Evolutionary conservation across 371 early-diverging fungal species (phyloP).

Genomic region (Mortierella sp.): DNA sequence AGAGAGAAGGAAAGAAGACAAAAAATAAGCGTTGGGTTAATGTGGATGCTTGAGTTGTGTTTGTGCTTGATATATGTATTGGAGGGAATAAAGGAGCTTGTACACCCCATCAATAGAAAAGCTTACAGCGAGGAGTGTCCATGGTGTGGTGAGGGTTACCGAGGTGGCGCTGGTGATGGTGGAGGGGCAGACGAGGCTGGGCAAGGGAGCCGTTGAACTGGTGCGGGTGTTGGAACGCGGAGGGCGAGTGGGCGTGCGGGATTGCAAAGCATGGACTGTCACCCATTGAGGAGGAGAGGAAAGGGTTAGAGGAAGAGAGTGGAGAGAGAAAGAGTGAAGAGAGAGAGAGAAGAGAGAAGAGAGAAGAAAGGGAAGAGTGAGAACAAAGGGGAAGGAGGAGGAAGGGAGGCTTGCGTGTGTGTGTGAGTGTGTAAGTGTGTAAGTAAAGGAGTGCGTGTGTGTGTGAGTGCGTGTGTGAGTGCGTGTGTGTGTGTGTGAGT

Average conservation of each 20-base stretch:
- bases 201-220: slow-evolving; percentile 48
- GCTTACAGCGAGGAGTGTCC: slow-evolving; percentile 55
- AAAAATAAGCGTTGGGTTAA: slow-evolving; percentile 11
- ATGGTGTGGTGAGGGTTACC: slow-evolving; percentile 10
- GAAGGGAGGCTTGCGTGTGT: slow-evolving; percentile 4
- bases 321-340: slow-evolving; percentile 7
- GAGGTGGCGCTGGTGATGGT: slow-evolving; percentile 26
- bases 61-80: not conserved
- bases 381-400: too few relatives aligned
- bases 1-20: not conserved
- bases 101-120: not conserved
- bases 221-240: slow-evolving; percentile 55
- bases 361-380: not conserved
- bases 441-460: not conserved
- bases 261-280: slow-evolving; percentile 58
- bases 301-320: not conserved
- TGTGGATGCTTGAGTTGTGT: not conserved
- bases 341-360: not conserved
- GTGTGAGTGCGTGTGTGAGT: not conserved
- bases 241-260: slow-evolving; percentile 52
- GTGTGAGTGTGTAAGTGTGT: not conserved
- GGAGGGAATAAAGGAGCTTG: not conserved
- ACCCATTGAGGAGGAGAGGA: slow-evolving; percentile 28
- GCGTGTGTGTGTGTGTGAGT: not conserved
- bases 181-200: slow-evolving; percentile 41